Conservation (phyloP, 2,329 filamentous ascomycete genomes). For the Pseudophaeomoniella oleicola region DNA sequence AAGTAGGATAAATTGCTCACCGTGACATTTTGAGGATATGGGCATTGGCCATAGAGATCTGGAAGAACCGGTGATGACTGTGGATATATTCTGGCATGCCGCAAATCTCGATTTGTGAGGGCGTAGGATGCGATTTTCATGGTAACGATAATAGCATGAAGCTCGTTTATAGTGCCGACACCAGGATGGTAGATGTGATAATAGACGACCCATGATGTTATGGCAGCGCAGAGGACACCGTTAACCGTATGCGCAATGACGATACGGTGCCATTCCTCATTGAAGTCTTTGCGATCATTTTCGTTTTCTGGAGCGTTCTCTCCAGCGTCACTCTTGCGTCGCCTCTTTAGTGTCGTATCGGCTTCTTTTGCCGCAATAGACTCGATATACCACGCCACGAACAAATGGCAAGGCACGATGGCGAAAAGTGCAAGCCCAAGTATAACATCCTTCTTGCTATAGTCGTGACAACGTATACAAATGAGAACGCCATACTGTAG, state of each 20-base stretch:
- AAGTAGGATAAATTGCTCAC: conserved; percentile 82
- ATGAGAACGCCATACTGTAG: conserved; percentile 90
- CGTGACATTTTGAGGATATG: conserved; percentile 85
- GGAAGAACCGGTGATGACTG: conserved; percentile 55
- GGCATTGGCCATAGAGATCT: conserved; percentile 65
- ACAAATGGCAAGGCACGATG: conserved; percentile 77
- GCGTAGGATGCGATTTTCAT: conserved; percentile 93
- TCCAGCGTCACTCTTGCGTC: conserved; percentile 35
- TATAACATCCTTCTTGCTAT: conserved; percentile 60
- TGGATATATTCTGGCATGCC: conserved; percentile 77
- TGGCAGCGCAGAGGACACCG: conserved; percentile 61
- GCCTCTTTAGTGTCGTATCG: conserved; percentile 46
- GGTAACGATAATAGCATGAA: conserved; percentile 91
- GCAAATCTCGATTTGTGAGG: conserved; percentile 88
- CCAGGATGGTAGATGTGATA: conserved; percentile 83
- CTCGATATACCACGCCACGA: conserved; percentile 84
- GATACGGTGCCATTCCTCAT: conserved; percentile 64
- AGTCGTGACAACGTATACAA: conserved; percentile 80
- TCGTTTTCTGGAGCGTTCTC: conserved; percentile 41
- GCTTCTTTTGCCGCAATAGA: conserved; percentile 67
- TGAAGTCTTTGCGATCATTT: conserved; percentile 48
- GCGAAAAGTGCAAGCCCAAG: conserved; percentile 69
- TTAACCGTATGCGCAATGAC: conserved; percentile 73
- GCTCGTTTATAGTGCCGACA: conserved; percentile 77
- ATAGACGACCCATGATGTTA: conserved; percentile 79